Conservation (phyloP, 1,139 yeast genomes). For the Candida dubliniensis region DNA sequence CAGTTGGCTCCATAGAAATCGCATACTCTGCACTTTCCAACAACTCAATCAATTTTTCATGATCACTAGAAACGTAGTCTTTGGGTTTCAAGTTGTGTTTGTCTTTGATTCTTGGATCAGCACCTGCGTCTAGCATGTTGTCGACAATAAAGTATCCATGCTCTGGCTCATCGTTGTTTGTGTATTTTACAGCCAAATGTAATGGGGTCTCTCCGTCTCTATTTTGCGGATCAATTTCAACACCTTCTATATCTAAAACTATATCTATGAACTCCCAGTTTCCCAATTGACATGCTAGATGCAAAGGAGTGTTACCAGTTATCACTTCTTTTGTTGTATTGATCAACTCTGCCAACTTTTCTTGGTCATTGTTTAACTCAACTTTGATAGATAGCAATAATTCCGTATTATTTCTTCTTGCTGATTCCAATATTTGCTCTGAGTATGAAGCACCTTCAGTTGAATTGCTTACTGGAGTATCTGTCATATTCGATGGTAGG, state of each 20-base stretch:
- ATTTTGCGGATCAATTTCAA: constrained; percentile 82
- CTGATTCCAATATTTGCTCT: constrained; percentile 84
- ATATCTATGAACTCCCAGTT: constrained; percentile 84
- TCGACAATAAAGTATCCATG: constrained; percentile 81
- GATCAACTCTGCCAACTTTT: constrained; percentile 56
- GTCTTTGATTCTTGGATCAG: constrained; percentile 64
- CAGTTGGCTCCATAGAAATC: constrained; percentile 37
- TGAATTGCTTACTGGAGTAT: constrained; percentile 2
- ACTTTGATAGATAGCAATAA: constrained; percentile 59
- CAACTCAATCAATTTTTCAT: constrained; percentile 53
- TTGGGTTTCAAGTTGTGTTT: constrained; percentile 62
- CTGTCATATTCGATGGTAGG: constrained; percentile 1
- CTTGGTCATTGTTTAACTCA: constrained; percentile 44
- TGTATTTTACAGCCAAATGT: constrained; percentile 78
- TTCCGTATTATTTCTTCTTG: constrained; percentile 85
- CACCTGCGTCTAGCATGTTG: constrained; percentile 87
- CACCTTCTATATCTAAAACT: constrained; percentile 84
- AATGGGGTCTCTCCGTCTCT: constrained; percentile 86
- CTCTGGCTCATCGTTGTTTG: constrained; percentile 70
- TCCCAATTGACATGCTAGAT: constrained; percentile 78
- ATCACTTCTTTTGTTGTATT: constrained; percentile 71
- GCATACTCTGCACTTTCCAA: constrained; percentile 87
- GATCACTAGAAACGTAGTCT: constrained; percentile 59
- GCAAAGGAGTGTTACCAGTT: constrained; percentile 80
- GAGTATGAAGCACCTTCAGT: constrained; percentile 67